These are phyloP conservation scores for Taphrina pruni DNA, from an alignment of 1,139 yeast genomes.

Conservation along the genomic window DNA sequence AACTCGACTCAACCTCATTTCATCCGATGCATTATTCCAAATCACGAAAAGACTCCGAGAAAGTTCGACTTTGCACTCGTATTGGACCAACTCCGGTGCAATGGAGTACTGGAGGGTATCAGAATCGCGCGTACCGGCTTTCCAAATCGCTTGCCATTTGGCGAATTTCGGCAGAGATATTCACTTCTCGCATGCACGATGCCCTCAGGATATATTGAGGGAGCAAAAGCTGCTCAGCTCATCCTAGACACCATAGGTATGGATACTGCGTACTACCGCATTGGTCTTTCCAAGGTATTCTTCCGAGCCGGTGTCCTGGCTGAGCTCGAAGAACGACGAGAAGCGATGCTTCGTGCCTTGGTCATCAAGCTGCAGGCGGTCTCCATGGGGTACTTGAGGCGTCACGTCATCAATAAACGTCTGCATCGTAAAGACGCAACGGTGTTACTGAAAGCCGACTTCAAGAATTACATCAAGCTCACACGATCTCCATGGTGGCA, in stretches of 20 bases:
- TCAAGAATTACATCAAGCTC: conserved; percentile 62
- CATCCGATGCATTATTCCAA: conserved; percentile 94
- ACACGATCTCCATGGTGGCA: conserved; percentile 80
- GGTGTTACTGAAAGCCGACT: conserved; percentile 67
- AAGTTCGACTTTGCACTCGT: conserved; percentile 77
- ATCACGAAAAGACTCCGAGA: conserved; percentile 72
- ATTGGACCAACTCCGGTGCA: conserved; percentile 87
- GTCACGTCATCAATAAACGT: conserved; percentile 60
- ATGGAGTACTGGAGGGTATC: conserved; percentile 97
- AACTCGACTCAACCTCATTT: conserved; percentile 91
- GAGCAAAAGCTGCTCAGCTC: conserved; percentile 69
- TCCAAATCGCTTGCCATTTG: conserved; percentile 87
- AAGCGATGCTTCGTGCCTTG: conserved; percentile 63
- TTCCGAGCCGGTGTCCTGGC: conserved; percentile 97
- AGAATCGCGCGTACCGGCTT: conserved; percentile 96
- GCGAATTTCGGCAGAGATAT: conserved; percentile 78
- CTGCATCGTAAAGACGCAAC: conserved; percentile 74
- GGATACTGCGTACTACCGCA: conserved; percentile 70
- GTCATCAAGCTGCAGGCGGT: conserved; percentile 71
- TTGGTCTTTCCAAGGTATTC: conserved; percentile 87
- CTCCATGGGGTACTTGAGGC: conserved; percentile 66
- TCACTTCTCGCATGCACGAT: conserved; percentile 62
- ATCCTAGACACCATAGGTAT: conserved; percentile 67
- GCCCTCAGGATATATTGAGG: conserved; percentile 54
- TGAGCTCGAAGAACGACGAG: conserved; percentile 80